Percentiles rank a stretch among this genome's conserved stretches.
Evolutionary conservation across 2,329 filamentous ascomycete species (phyloP).

Genomic region (Eutypa lata): DNA sequence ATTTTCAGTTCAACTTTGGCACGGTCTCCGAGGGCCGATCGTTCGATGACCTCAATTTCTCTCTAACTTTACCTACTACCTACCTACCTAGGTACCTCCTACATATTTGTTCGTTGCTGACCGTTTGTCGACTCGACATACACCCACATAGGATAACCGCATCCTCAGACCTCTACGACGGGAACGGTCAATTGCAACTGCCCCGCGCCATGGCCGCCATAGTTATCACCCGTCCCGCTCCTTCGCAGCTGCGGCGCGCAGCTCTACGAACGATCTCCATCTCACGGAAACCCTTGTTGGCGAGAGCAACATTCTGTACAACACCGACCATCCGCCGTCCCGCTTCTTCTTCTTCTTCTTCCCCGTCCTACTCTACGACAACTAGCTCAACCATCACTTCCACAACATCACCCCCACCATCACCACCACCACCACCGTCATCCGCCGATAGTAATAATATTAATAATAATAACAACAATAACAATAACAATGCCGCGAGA

Average conservation of each 20-base stretch:
- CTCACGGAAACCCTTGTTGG: no score
- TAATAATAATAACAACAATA: conserved; percentile 7
- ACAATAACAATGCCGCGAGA: conserved; percentile 30
- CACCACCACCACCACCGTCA: conserved; percentile 9
- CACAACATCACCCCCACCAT: conserved; percentile 13
- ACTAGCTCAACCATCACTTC: conserved; percentile 2
- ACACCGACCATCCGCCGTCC: conserved; percentile 16
- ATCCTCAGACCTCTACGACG: not conserved
- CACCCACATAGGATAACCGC: not conserved
- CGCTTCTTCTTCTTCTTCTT: no score
- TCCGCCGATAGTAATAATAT: no score
- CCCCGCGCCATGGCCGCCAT: conserved; percentile 2
- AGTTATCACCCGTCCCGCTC: not conserved
- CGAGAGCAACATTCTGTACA: conserved; percentile 9
- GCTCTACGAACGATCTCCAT: not conserved
- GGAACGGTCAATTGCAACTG: not conserved
- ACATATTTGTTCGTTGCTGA: not conserved
- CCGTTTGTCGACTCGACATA: not conserved
- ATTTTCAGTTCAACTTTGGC: not conserved
- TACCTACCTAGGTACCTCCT: no score
- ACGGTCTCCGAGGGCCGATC: not conserved
- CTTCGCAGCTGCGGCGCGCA: conserved; percentile 1
- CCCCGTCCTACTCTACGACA: conserved; percentile 13
- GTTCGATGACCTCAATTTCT: not conserved
- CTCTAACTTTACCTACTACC: not conserved